These are phyloP conservation scores for Rhinocladiella mackenziei DNA, from an alignment of 2,329 filamentous ascomycete species.

Conservation along the genomic window DNA sequence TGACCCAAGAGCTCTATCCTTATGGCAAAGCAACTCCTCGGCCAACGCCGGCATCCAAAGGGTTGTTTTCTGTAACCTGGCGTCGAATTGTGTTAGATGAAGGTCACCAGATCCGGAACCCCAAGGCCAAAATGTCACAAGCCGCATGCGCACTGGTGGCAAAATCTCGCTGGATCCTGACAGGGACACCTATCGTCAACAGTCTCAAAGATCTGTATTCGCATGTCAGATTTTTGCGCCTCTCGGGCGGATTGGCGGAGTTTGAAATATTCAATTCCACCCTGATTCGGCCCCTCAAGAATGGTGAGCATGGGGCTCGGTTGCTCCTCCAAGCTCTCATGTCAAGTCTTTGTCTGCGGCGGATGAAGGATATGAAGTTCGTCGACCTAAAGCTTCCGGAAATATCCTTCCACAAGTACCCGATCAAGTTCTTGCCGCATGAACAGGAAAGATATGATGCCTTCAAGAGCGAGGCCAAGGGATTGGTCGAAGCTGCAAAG, in stretches of 20 bases:
- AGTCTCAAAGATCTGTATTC: conserved; percentile 77
- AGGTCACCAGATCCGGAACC: conserved; percentile 77
- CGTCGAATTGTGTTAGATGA: conserved; percentile 77
- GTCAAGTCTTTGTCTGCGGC: conserved; percentile 72
- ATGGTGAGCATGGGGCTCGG: conserved; percentile 56
- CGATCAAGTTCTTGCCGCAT: conserved; percentile 66
- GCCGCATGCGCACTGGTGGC: conserved; percentile 66
- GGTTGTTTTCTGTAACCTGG: conserved; percentile 66
- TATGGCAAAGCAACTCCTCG: conserved; percentile 44
- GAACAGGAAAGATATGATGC: conserved; percentile 71
- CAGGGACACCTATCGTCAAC: conserved; percentile 80
- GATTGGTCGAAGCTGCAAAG: conserved; percentile 49
- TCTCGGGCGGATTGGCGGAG: conserved; percentile 71
- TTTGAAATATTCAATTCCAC: conserved; percentile 68
- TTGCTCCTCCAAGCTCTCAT: conserved; percentile 70
- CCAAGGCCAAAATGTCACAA: conserved; percentile 65
- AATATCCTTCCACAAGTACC: conserved; percentile 73
- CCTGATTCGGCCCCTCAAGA: conserved; percentile 64
- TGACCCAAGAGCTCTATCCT: conserved; percentile 61
- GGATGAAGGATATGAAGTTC: conserved; percentile 84
- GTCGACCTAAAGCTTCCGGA: conserved; percentile 74
- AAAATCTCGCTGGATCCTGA: conserved; percentile 72
- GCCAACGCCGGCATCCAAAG: conserved; percentile 41
- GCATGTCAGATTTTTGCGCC: conserved; percentile 69
- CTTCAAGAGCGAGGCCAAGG: conserved; percentile 65